phyloP scores from a whole-genome alignment of 2,329 filamentous ascomycete genomes.

The Aspergillus neoniger region DNA sequence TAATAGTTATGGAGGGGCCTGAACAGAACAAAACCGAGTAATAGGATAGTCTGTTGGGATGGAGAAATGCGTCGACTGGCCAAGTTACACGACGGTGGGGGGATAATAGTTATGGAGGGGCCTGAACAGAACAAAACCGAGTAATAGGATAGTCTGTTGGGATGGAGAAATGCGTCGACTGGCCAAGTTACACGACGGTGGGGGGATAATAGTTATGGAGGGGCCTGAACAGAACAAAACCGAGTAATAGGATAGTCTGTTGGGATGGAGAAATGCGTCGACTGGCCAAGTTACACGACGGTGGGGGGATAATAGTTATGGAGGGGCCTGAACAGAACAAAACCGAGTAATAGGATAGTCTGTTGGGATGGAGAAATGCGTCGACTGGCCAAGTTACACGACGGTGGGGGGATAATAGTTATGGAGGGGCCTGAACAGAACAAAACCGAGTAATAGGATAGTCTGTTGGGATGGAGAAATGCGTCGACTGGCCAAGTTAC shows the following conservation, averaged over 20 bases:
- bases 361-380: not conserved
- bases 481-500: not conserved
- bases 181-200: not conserved
- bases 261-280: not conserved
- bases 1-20: not conserved
- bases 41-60: not conserved
- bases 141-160: not conserved
- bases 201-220: not conserved
- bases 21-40: not conserved
- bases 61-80: not conserved
- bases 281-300: not conserved
- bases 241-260: not conserved
- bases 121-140: not conserved
- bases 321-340: not conserved
- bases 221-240: not conserved
- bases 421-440: not conserved
- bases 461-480: no score
- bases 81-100: not conserved
- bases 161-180: not conserved
- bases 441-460: not conserved
- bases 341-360: not conserved
- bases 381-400: not conserved
- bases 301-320: not conserved
- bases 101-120: not conserved
- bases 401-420: not conserved